Conservation (phyloP, 257 asterid genomes). For the Nicotiana undulata region DNA sequence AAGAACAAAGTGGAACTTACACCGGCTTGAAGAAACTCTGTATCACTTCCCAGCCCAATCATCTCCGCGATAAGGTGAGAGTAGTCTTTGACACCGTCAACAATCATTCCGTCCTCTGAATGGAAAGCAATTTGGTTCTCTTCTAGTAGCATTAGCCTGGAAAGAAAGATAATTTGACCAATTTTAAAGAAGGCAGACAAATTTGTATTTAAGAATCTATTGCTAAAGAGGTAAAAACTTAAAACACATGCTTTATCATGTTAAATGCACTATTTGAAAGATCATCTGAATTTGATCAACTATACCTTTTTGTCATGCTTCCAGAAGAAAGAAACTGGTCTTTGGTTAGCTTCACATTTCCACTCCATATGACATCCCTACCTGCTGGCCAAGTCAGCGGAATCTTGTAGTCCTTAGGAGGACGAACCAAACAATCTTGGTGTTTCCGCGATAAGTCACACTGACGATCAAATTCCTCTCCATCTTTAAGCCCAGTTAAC, state of each 20-base stretch:
- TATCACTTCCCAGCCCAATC: slow-evolving; percentile 87
- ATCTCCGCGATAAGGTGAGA: slow-evolving; percentile 85
- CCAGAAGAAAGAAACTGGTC: slow-evolving; percentile 98
- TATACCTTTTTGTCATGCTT: slow-evolving; percentile 95
- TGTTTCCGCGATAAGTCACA: slow-evolving; percentile 59
- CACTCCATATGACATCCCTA: slow-evolving; percentile 90
- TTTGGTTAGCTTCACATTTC: slow-evolving; percentile 82
- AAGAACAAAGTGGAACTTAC: slow-evolving; percentile 38
- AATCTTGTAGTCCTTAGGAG: slow-evolving; percentile 87
- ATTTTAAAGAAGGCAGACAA: neutral
- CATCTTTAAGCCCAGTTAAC: slow-evolving; percentile 64
- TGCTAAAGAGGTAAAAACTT: neutral
- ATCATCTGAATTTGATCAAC: slow-evolving; percentile 2
- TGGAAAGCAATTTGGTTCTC: slow-evolving; percentile 95
- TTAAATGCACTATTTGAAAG: neutral
- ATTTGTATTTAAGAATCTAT: neutral
- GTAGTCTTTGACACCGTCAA: slow-evolving; percentile 85
- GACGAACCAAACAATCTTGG: slow-evolving; percentile 76
- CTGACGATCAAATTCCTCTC: slow-evolving; percentile 89
- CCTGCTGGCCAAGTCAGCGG: slow-evolving; percentile 95
- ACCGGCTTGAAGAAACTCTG: slow-evolving; percentile 73
- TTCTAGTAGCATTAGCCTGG: slow-evolving; percentile 91
- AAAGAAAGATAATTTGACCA: slow-evolving; percentile 20
- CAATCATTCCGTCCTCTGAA: slow-evolving; percentile 68
- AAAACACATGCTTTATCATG: neutral